These are phyloP conservation scores for Salvia hispanica DNA, from an alignment of 257 asterid genomes.

Conservation along the genomic window DNA sequence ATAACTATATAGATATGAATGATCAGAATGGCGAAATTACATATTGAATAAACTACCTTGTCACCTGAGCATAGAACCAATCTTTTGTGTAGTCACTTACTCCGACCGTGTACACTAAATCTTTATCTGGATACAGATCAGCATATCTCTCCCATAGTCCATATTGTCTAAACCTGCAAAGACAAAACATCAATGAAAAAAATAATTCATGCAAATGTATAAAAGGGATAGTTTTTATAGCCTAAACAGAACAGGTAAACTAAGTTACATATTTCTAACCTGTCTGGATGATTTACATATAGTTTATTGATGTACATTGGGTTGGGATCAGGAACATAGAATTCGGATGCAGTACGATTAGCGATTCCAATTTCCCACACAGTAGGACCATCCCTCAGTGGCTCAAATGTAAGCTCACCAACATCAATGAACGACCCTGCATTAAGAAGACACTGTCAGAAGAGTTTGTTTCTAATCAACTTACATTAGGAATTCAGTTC, in stretches of 20 bases:
- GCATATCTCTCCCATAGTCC: constrained; percentile 85
- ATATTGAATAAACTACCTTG: constrained; percentile 51
- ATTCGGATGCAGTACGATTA: constrained; percentile 72
- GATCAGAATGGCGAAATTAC: not conserved
- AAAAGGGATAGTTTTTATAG: not conserved
- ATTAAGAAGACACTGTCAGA: constrained; percentile 21
- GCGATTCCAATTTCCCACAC: constrained; percentile 84
- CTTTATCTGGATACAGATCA: constrained; percentile 66
- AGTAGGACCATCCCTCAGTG: constrained; percentile 76
- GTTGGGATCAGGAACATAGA: constrained; percentile 70
- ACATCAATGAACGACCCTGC: constrained; percentile 51
- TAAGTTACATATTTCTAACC: constrained; percentile 32
- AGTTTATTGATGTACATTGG: constrained; percentile 58
- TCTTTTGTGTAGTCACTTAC: constrained; percentile 65
- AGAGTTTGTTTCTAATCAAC: too few species aligned
- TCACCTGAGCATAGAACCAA: constrained; percentile 86
- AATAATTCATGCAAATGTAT: not conserved
- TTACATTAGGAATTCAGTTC: too few species aligned
- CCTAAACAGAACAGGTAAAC: not conserved
- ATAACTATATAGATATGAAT: not conserved
- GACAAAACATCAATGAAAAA: constrained; percentile 7
- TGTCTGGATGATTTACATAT: constrained; percentile 62
- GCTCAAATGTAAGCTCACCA: constrained; percentile 55
- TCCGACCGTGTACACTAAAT: constrained; percentile 65
- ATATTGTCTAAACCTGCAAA: constrained; percentile 79